Evolutionary conservation across 2,329 filamentous ascomycete genomes (phyloP).

Genomic region (Colletotrichum phormii): DNA sequence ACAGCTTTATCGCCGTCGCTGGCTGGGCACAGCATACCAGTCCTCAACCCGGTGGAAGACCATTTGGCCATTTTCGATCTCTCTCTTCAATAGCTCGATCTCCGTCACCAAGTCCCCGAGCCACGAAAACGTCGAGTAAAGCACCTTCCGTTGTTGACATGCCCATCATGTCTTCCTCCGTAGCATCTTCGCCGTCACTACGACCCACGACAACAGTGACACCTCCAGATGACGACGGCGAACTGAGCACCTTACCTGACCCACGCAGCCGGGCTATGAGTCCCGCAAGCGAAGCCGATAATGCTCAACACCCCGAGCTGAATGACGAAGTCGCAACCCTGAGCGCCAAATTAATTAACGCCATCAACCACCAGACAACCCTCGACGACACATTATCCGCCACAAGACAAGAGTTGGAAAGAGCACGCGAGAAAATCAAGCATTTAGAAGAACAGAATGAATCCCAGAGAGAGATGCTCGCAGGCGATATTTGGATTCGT

Average conservation of each 20-base stretch:
- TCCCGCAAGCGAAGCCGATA: slow-evolving; percentile 51
- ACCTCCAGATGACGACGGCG: slow-evolving; percentile 64
- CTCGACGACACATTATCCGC: slow-evolving; percentile 89
- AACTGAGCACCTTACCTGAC: slow-evolving; percentile 77
- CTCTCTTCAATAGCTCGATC: slow-evolving; percentile 62
- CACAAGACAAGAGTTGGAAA: slow-evolving; percentile 85
- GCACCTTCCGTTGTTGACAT: slow-evolving; percentile 51
- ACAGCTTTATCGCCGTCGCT: slow-evolving; percentile 65
- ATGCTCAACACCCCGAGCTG: slow-evolving; percentile 64
- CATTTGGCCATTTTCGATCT: slow-evolving; percentile 64
- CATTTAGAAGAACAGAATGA: slow-evolving; percentile 75
- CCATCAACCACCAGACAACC: slow-evolving; percentile 94
- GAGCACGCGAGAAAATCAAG: slow-evolving; percentile 73
- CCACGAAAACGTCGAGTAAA: slow-evolving; percentile 50
- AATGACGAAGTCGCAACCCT: slow-evolving; percentile 85
- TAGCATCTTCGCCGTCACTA: slow-evolving; percentile 47
- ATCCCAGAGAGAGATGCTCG: slow-evolving; percentile 77
- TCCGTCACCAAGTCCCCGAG: slow-evolving; percentile 47
- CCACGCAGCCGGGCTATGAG: slow-evolving; percentile 67
- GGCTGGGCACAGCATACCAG: slow-evolving; percentile 62
- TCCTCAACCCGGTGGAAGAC: slow-evolving; percentile 47
- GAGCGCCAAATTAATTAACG: slow-evolving; percentile 95
- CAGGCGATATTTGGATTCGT: slow-evolving; percentile 80
- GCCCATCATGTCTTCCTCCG: slow-evolving; percentile 52
- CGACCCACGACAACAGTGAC: slow-evolving; percentile 49